These are phyloP conservation scores for Sporobolomyces phaffii DNA, from an alignment of 768 basidiomycete genomes.

Conservation along the genomic window DNA sequence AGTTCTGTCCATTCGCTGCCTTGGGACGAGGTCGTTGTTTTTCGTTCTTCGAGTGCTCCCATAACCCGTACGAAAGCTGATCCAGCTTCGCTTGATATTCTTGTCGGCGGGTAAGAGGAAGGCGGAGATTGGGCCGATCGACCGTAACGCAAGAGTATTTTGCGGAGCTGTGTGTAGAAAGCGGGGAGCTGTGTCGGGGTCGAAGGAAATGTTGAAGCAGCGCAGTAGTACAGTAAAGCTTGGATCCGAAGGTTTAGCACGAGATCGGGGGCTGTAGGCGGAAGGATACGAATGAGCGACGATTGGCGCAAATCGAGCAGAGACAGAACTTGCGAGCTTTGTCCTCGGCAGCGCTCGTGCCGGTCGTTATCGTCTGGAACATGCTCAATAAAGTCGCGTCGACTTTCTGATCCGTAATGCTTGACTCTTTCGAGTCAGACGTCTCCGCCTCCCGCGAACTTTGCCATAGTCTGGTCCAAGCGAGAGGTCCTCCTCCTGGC, in stretches of 20 bases:
- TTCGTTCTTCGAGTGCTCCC: neutral
- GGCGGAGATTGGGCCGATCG: constrained; percentile 48
- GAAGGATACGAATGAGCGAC: neutral
- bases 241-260: constrained; percentile 50
- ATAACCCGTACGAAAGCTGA: constrained; percentile 50
- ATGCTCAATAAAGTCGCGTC: constrained; percentile 24
- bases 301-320: too few relatives aligned
- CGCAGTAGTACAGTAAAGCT: constrained; percentile 36
- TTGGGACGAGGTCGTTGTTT: neutral
- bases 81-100: constrained; percentile 48
- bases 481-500: neutral
- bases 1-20: constrained; percentile 55
- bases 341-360: neutral
- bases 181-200: constrained; percentile 50
- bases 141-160: constrained; percentile 53
- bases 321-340: neutral
- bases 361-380: constrained; percentile 28
- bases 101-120: neutral
- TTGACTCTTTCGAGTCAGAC: neutral
- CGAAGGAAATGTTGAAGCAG: constrained; percentile 43
- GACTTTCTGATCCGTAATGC: neutral
- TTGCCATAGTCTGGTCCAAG: constrained; percentile 11
- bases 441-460: too few relatives aligned
- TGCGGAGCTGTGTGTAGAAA: constrained; percentile 67
- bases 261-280: constrained; percentile 24